Evolutionary conservation across 495 filamentous ascomycete species (phyloP).

Genomic region (Penicillium tannophilum): DNA sequence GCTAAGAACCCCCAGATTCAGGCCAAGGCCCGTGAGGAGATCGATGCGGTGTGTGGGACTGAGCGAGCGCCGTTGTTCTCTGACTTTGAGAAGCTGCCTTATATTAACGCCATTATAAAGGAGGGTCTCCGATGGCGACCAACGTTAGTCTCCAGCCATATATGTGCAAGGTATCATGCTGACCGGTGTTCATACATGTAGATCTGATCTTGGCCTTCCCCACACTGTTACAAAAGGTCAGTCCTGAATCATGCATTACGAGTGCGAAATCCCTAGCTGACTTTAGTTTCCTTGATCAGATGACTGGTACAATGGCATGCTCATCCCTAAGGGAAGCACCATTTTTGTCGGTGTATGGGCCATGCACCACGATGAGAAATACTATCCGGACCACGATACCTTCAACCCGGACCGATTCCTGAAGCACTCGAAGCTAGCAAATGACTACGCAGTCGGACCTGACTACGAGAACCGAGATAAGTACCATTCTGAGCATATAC

Average conservation of each 20-base stretch:
- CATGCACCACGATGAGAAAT: slow-evolving; percentile 31
- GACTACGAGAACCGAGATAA: slow-evolving; percentile 34
- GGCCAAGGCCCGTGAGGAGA: slow-evolving; percentile 35
- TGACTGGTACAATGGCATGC: slow-evolving; percentile 30
- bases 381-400: slow-evolving; percentile 46
- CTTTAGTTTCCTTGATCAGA: slow-evolving; percentile 14
- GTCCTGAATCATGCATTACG: neutral
- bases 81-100: slow-evolving; percentile 43
- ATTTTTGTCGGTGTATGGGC: slow-evolving; percentile 39
- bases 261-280: no score
- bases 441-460: slow-evolving; percentile 24
- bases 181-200: slow-evolving; percentile 7
- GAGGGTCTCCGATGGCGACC: slow-evolving; percentile 43
- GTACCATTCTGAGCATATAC: no score
- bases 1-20: slow-evolving; percentile 38
- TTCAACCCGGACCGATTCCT: slow-evolving; percentile 57
- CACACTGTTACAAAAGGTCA: slow-evolving; percentile 25
- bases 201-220: slow-evolving; percentile 29
- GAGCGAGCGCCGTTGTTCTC: slow-evolving; percentile 36
- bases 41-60: slow-evolving; percentile 35
- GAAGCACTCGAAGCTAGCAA: slow-evolving; percentile 10
- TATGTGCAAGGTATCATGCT: no score
- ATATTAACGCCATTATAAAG: slow-evolving; percentile 42
- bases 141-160: no score
- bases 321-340: slow-evolving; percentile 34